phyloP scores from a whole-genome alignment of 768 basidiomycete species.

The Cystofilobasidium capitatum region DNA sequence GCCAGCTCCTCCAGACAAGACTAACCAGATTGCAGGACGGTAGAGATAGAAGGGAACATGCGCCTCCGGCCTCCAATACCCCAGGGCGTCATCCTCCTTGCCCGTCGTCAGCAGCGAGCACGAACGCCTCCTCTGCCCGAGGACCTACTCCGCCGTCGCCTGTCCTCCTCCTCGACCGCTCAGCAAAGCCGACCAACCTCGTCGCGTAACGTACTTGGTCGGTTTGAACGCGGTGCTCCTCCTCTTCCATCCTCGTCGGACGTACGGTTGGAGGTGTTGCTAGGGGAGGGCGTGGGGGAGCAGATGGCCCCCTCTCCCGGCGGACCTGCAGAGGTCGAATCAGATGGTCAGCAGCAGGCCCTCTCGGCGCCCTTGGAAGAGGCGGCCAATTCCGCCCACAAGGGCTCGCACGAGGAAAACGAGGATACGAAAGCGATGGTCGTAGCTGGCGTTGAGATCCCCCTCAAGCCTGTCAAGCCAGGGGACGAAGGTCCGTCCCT shows the following conservation, averaged over 20 bases:
- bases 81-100: too few relatives aligned
- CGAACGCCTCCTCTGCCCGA: too few relatives aligned
- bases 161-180: too few relatives aligned
- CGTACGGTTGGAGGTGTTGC: background rate
- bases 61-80: too few relatives aligned
- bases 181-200: too few relatives aligned
- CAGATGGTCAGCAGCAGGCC: background rate
- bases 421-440: slow-evolving; percentile 20
- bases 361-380: background rate
- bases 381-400: background rate
- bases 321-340: background rate
- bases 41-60: too few relatives aligned
- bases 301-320: background rate
- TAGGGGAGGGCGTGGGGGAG: too few relatives aligned
- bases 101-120: too few relatives aligned
- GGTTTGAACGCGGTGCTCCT: background rate
- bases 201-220: background rate
- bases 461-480: slow-evolving; percentile 35
- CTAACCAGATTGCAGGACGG: too few relatives aligned
- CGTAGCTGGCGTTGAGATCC: slow-evolving; percentile 34
- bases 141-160: too few relatives aligned
- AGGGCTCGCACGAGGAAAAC: background rate
- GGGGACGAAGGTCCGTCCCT: slow-evolving; percentile 37
- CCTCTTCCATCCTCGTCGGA: background rate
- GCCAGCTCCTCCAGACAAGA: too few relatives aligned